phyloP scores from a whole-genome alignment of 2,329 filamentous ascomycete species.

The Aureobasidium uvarum region DNA sequence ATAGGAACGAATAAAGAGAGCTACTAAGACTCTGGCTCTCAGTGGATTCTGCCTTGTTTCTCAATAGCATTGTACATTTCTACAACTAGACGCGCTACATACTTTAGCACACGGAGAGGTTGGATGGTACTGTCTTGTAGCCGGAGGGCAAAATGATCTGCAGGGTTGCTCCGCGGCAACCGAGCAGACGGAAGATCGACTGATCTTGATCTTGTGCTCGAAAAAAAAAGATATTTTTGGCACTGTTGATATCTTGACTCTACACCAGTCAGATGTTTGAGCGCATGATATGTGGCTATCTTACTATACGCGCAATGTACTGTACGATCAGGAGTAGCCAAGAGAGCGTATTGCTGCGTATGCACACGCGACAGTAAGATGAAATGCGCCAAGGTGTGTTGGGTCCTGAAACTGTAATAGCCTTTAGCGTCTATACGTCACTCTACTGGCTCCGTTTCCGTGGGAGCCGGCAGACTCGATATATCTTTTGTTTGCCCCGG shows the following conservation, averaged over 20 bases:
- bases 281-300: not conserved
- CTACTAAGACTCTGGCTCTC: no score
- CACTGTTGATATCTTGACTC: not conserved
- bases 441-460: constrained; percentile 15
- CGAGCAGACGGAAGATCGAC: constrained; percentile 4
- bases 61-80: no score
- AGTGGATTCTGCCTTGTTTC: no score
- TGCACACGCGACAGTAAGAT: constrained; percentile 11
- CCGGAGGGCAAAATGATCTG: not conserved
- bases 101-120: no score
- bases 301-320: not conserved
- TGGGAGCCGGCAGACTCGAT: constrained; percentile 13
- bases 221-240: not conserved
- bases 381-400: constrained; percentile 10
- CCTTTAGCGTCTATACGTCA: constrained; percentile 13
- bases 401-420: constrained; percentile 23
- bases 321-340: not conserved
- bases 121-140: not conserved
- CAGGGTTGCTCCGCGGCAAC: constrained; percentile 2
- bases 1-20: no score
- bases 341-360: constrained; percentile 2
- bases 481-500: constrained; percentile 19
- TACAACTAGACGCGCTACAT: no score
- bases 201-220: constrained; percentile 16
- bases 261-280: no score